A percentile compares a stretch with the other conserved stretches of the same genome.
These are phyloP conservation scores for Globisporangium barbulae DNA, from an alignment of 352 stramenopile genomes.

Conservation along the genomic window DNA sequence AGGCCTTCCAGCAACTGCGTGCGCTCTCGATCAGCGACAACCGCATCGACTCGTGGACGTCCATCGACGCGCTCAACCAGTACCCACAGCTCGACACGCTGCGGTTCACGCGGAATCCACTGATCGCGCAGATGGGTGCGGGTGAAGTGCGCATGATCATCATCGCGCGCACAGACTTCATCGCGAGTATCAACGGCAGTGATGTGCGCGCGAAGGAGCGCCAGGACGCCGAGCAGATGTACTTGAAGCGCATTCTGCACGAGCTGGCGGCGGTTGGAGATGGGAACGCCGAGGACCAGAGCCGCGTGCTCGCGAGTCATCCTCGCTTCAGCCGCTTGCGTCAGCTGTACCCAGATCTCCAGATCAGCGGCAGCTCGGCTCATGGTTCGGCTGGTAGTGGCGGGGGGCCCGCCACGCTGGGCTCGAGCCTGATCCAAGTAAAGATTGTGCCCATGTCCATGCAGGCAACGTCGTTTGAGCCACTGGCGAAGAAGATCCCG, in stretches of 20 bases:
- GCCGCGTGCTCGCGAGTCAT: slow-evolving; percentile 38
- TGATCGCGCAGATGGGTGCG: slow-evolving; percentile 59
- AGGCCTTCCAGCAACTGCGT: slow-evolving; percentile 43
- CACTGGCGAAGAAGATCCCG: slow-evolving; percentile 63
- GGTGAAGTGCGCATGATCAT: slow-evolving; percentile 70
- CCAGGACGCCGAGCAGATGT: slow-evolving; percentile 74
- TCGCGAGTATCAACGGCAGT: slow-evolving; percentile 69
- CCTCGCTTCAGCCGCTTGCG: slow-evolving; percentile 43
- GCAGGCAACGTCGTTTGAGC: slow-evolving; percentile 59
- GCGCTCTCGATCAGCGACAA: slow-evolving; percentile 67
- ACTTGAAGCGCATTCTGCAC: slow-evolving; percentile 77
- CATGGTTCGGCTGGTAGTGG: not conserved
- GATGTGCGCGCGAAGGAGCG: slow-evolving; percentile 58
- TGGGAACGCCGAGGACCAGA: slow-evolving; percentile 18
- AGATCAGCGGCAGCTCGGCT: slow-evolving; percentile 19
- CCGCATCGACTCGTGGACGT: slow-evolving; percentile 65
- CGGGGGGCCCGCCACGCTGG: slow-evolving; percentile 32
- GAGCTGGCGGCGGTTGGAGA: slow-evolving; percentile 48
- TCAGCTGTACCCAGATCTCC: slow-evolving; percentile 53
- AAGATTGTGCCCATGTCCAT: slow-evolving; percentile 75
- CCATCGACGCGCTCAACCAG: slow-evolving; percentile 66
- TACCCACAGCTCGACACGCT: slow-evolving; percentile 56
- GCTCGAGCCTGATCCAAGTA: slow-evolving; percentile 56
- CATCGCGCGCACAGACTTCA: slow-evolving; percentile 46
- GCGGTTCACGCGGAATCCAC: slow-evolving; percentile 65